A percentile compares a stretch with the other conserved stretches of the same genome.
These are phyloP conservation scores for Cutaneotrichosporon sp. DNA, from an alignment of 1,284 basidiomycete genomes.

Conservation along the genomic window DNA sequence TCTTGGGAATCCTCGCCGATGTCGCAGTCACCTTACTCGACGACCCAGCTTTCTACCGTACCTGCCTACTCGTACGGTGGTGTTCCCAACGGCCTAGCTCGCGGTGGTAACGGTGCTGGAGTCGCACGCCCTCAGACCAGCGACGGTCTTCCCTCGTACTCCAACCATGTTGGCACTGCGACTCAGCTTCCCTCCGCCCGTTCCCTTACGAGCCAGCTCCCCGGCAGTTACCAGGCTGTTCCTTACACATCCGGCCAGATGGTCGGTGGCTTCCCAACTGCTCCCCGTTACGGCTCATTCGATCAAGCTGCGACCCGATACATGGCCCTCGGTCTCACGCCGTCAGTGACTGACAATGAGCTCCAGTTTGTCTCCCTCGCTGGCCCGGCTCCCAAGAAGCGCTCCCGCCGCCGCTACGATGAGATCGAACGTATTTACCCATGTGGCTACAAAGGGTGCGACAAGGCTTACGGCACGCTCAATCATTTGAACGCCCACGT, in stretches of 20 bases:
- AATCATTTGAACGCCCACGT: conserved; percentile 58
- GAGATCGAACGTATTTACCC: conserved; percentile 56
- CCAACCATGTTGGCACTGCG: conserved; percentile 16
- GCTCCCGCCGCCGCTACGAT: conserved; percentile 51
- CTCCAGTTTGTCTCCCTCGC: conserved; percentile 25
- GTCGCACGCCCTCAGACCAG: conserved; percentile 21
- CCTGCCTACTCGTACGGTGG: neutral
- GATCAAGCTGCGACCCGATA: conserved; percentile 18
- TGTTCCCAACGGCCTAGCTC: neutral
- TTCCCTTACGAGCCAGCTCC: conserved; percentile 27
- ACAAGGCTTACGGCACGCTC: conserved; percentile 54
- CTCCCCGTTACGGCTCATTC: conserved; percentile 28
- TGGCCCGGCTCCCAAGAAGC: conserved; percentile 41
- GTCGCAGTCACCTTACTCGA: conserved; percentile 18
- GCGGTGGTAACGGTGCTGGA: neutral
- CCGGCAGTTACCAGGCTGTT: conserved; percentile 8
- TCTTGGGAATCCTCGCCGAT: conserved; percentile 1
- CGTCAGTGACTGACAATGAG: conserved; percentile 4
- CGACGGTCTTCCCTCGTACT: conserved; percentile 38
- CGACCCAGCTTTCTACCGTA: neutral
- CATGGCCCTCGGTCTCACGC: conserved; percentile 2
- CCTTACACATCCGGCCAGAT: conserved; percentile 8
- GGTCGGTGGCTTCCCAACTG: conserved; percentile 4
- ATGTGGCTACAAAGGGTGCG: conserved; percentile 55
- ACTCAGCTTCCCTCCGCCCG: conserved; percentile 32